Percentiles rank a stretch among this genome's conserved stretches.
Evolutionary conservation across 495 filamentous ascomycete species (phyloP).

Genomic region (Xylaria scruposa): DNA sequence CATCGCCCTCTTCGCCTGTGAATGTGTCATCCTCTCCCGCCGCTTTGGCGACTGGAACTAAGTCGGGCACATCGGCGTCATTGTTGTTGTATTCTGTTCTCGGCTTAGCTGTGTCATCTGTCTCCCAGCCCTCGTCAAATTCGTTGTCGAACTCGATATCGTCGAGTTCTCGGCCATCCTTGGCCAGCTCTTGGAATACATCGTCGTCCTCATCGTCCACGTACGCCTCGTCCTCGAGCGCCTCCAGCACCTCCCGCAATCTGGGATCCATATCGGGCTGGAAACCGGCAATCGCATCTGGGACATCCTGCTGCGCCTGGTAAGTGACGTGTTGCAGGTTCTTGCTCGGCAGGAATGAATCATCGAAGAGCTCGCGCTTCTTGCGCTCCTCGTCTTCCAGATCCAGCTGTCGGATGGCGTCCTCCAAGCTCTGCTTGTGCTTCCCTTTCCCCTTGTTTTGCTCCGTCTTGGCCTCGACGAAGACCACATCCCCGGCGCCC

Average conservation of each 20-base stretch:
- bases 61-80: conserved; percentile 56
- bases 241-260: conserved; percentile 89
- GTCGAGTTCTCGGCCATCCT: conserved; percentile 68
- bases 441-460: conserved; percentile 73
- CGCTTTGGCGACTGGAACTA: conserved; percentile 45
- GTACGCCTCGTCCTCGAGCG: conserved; percentile 94
- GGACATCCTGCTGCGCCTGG: conserved; percentile 91
- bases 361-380: conserved; percentile 66
- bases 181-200: conserved; percentile 78
- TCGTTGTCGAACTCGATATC: conserved; percentile 62
- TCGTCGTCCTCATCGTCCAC: conserved; percentile 89
- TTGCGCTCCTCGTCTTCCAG: conserved; percentile 57
- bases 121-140: conserved; percentile 88
- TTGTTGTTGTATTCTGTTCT: conserved; percentile 54
- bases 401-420: conserved; percentile 73
- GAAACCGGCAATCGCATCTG: conserved; percentile 89
- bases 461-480: conserved; percentile 72
- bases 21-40: conserved; percentile 30
- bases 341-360: conserved; percentile 72
- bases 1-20: conserved; percentile 50
- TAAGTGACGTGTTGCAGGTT: conserved; percentile 77
- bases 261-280: conserved; percentile 98
- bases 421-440: conserved; percentile 72
- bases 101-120: conserved; percentile 87
- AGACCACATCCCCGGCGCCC: conserved; percentile 65